Percentiles rank a stretch among this genome's conserved stretches.
Evolutionary conservation across 805 yeast species (phyloP).

Genomic region (Metschnikowia corniflorae): DNA sequence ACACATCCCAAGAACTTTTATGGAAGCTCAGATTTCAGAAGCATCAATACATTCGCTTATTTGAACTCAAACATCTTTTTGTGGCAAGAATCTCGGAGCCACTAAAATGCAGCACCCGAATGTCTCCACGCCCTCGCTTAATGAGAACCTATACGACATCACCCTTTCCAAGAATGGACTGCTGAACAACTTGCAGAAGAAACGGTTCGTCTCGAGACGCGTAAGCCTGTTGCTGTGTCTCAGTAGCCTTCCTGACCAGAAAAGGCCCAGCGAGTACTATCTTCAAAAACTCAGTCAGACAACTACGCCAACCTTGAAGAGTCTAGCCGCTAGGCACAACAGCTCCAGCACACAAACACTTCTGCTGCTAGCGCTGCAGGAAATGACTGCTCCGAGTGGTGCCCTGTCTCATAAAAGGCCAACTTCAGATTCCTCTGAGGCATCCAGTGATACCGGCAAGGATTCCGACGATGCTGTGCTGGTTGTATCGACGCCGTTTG

Average conservation of each 20-base stretch:
- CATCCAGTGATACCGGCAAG: constrained; percentile 27
- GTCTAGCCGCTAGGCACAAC: background rate
- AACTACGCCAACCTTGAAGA: constrained; percentile 11
- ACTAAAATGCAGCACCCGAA: constrained; percentile 21
- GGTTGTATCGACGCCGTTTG: constrained; percentile 33
- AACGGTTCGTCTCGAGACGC: constrained; percentile 23
- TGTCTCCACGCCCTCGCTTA: constrained; percentile 19
- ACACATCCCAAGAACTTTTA: background rate
- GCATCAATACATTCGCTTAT: constrained; percentile 1
- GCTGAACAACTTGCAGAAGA: constrained; percentile 13
- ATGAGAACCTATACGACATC: constrained; percentile 28
- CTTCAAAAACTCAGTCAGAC: constrained; percentile 29
- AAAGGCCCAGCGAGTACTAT: constrained; percentile 42
- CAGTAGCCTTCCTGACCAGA: constrained; percentile 19
- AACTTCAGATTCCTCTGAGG: constrained; percentile 30
- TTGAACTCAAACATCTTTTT: no score
- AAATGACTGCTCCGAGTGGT: background rate
- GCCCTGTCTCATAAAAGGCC: constrained; percentile 23
- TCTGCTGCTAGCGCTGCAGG: background rate
- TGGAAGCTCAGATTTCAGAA: background rate
- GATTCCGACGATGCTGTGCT: constrained; percentile 35
- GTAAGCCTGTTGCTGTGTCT: constrained; percentile 28
- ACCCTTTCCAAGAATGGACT: constrained; percentile 12
- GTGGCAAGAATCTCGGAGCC: no score
- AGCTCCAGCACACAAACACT: background rate